Conservation (phyloP, 306 rosid genomes). For the Trifolium fragiferum region DNA sequence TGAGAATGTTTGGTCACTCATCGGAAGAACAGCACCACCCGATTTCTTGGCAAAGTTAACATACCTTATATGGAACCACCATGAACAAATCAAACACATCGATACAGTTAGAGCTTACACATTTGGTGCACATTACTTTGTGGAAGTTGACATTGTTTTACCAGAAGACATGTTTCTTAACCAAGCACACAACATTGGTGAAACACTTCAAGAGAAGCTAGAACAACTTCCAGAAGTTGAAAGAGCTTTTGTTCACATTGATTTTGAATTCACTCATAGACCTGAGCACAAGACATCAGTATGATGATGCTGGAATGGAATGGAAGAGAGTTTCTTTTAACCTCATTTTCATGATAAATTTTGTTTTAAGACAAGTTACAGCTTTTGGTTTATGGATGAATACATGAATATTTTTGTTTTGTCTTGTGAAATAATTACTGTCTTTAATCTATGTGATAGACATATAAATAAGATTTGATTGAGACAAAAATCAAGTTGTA, state of each 20-base stretch:
- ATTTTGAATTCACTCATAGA: conserved; percentile 77
- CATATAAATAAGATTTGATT: no score
- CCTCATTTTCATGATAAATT: neutral
- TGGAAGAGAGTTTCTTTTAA: neutral
- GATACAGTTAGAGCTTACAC: conserved; percentile 91
- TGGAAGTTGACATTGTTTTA: conserved; percentile 81
- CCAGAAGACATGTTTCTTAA: conserved; percentile 69
- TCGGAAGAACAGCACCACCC: conserved; percentile 85
- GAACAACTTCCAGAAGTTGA: conserved; percentile 85
- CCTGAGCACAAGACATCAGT: conserved; percentile 75
- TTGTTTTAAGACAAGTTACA: neutral
- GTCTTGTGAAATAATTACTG: neutral
- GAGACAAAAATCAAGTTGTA: no score
- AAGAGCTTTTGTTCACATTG: conserved; percentile 82
- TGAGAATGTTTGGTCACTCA: conserved; percentile 71
- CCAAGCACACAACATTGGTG: conserved; percentile 81
- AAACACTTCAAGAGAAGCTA: conserved; percentile 74
- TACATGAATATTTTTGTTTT: neutral
- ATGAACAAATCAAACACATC: conserved; percentile 71
- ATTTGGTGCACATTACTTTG: conserved; percentile 75
- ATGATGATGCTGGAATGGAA: conserved; percentile 41
- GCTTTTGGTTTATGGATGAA: conserved; percentile 18
- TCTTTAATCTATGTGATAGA: no score
- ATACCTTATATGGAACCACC: conserved; percentile 82
- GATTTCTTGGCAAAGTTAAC: conserved; percentile 75